Evolutionary conservation across 2,329 filamentous ascomycete genomes (phyloP).

Genomic region (Colletotrichum sojae): DNA sequence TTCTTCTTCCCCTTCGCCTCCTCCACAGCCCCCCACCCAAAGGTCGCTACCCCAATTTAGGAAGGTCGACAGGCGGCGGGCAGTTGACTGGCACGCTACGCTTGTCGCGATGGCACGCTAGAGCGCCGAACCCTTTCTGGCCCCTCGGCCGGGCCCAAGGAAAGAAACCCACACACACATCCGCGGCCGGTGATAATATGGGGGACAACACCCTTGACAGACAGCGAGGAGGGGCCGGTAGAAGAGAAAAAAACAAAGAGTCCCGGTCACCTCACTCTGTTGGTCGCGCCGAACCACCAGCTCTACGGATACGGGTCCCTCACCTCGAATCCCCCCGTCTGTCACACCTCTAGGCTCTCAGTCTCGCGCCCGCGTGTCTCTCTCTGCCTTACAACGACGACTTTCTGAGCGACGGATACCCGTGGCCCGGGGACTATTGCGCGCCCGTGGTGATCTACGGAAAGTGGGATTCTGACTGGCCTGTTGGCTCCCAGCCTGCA

Average conservation of each 20-base stretch:
- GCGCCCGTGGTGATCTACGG: slow-evolving; percentile 24
- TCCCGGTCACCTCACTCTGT: slow-evolving; percentile 9
- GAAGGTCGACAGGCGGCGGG: slow-evolving; percentile 39
- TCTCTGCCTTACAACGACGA: too few species aligned
- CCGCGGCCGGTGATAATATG: slow-evolving; percentile 18
- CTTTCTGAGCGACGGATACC: slow-evolving; percentile 11
- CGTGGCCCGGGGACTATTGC: slow-evolving; percentile 1
- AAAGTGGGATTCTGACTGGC: slow-evolving; percentile 33
- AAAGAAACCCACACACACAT: slow-evolving; percentile 20
- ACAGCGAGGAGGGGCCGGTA: not conserved
- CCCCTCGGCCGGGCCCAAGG: slow-evolving; percentile 19
- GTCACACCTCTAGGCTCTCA: not conserved
- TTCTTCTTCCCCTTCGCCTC: slow-evolving; percentile 36
- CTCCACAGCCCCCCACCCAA: slow-evolving; percentile 39
- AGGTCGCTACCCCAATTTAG: slow-evolving; percentile 40
- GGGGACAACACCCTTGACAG: not conserved
- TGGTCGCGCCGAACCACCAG: slow-evolving; percentile 7
- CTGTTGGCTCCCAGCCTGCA: slow-evolving; percentile 34
- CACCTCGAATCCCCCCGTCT: not conserved
- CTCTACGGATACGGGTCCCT: slow-evolving; percentile 7
- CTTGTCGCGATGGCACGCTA: slow-evolving; percentile 40
- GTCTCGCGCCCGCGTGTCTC: too few species aligned
- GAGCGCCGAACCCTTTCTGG: slow-evolving; percentile 26
- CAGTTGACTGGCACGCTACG: slow-evolving; percentile 15
- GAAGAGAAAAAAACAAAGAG: slow-evolving; percentile 2